Percentiles rank a stretch among this genome's conserved stretches.
These are phyloP conservation scores for Serpula lacrymans DNA, from an alignment of 768 basidiomycete species.

Conservation along the genomic window DNA sequence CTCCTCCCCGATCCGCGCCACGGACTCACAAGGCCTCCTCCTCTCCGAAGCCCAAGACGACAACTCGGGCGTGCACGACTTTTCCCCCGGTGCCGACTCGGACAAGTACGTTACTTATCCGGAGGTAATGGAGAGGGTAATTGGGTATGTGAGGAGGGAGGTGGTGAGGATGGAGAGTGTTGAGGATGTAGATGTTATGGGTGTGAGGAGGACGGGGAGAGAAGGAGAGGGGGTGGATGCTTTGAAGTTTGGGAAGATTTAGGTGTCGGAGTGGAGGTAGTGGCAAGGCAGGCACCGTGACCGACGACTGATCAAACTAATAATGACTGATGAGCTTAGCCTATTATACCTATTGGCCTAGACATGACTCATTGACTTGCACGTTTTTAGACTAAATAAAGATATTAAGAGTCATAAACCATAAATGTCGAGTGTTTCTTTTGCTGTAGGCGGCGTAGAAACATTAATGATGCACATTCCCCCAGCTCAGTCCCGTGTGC, in stretches of 20 bases:
- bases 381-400: too few relatives aligned
- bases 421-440: too few relatives aligned
- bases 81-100: conserved; percentile 21
- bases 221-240: conserved; percentile 29
- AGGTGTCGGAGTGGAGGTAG: too few relatives aligned
- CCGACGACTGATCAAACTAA: too few relatives aligned
- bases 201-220: conserved; percentile 27
- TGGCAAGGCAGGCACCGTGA: too few relatives aligned
- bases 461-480: too few relatives aligned
- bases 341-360: too few relatives aligned
- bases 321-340: too few relatives aligned
- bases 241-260: conserved; percentile 28
- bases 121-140: conserved; percentile 67
- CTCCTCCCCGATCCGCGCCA: conserved; percentile 55
- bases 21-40: conserved; percentile 38
- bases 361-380: too few relatives aligned
- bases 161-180: conserved; percentile 60
- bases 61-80: conserved; percentile 71
- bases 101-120: conserved; percentile 73
- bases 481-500: too few relatives aligned
- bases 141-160: conserved; percentile 71
- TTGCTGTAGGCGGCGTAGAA: too few relatives aligned
- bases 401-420: too few relatives aligned
- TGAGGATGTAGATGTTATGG: conserved; percentile 37
- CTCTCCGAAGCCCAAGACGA: conserved; percentile 59